phyloP scores from a whole-genome alignment of 768 basidiomycete genomes.

The Boletus vermiculosoides region DNA sequence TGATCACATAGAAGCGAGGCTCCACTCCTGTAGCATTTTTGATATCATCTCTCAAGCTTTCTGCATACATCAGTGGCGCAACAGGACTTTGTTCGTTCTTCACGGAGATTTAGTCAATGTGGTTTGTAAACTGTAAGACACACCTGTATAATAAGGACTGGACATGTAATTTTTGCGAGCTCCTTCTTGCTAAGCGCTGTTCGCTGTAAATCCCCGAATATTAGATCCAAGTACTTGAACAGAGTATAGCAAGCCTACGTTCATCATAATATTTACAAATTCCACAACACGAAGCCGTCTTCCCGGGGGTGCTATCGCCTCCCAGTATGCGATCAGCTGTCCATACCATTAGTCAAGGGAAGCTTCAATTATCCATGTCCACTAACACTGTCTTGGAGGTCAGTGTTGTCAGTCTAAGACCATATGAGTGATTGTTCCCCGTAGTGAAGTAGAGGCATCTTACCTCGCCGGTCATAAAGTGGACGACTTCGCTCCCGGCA shows the following conservation, averaged over 20 bases:
- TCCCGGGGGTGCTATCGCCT: conserved; percentile 51
- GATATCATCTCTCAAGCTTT: conserved; percentile 49
- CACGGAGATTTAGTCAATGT: conserved; percentile 1
- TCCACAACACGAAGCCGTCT: conserved; percentile 52
- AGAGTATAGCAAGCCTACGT: conserved; percentile 42
- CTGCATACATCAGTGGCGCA: conserved; percentile 56
- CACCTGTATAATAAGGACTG: conserved; percentile 71
- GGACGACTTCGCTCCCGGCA: conserved; percentile 56
- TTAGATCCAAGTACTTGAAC: background rate
- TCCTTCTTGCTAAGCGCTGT: conserved; percentile 48
- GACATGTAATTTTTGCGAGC: conserved; percentile 54
- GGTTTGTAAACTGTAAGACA: conserved; percentile 9
- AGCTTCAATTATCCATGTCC: background rate
- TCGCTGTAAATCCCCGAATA: conserved; percentile 41
- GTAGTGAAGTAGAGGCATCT: conserved; percentile 20
- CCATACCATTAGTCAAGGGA: conserved; percentile 9
- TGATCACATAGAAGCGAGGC: conserved; percentile 55
- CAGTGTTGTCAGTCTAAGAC: conserved; percentile 37
- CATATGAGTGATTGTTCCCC: conserved; percentile 2
- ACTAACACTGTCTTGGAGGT: conserved; percentile 65
- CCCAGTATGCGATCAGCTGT: conserved; percentile 69
- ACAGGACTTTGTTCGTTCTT: conserved; percentile 62
- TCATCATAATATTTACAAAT: conserved; percentile 54
- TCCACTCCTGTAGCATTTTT: conserved; percentile 46
- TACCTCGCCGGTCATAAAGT: conserved; percentile 57